These are phyloP conservation scores for Venustampulla echinocandica DNA, from an alignment of 495 filamentous ascomycete genomes.

Conservation along the genomic window DNA sequence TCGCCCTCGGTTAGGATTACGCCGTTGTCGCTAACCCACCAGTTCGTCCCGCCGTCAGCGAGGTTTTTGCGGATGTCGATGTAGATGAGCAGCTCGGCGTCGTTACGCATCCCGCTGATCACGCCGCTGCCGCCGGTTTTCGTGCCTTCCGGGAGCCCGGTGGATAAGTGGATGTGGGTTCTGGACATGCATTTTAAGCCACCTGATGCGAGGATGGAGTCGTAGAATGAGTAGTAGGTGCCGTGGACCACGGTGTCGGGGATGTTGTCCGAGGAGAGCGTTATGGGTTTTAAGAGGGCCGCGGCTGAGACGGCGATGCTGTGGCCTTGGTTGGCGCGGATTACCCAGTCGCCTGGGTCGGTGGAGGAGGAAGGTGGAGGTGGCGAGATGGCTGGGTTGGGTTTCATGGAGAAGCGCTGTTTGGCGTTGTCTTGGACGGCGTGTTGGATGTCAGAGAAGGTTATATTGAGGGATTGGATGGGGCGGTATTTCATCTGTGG, in stretches of 20 bases:
- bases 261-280: slow-evolving; percentile 36
- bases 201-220: slow-evolving; percentile 58
- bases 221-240: slow-evolving; percentile 72
- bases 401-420: slow-evolving; percentile 69
- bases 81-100: slow-evolving; percentile 73
- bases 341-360: slow-evolving; percentile 63
- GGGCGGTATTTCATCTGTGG: slow-evolving; percentile 27
- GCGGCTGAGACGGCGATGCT: slow-evolving; percentile 60
- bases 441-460: slow-evolving; percentile 62
- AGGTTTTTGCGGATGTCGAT: slow-evolving; percentile 63
- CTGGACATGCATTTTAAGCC: slow-evolving; percentile 72
- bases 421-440: slow-evolving; percentile 75
- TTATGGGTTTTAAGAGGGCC: slow-evolving; percentile 59
- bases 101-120: slow-evolving; percentile 75
- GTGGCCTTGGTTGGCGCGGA: slow-evolving; percentile 94
- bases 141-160: slow-evolving; percentile 58
- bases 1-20: slow-evolving; percentile 52
- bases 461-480: slow-evolving; percentile 62
- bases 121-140: slow-evolving; percentile 42
- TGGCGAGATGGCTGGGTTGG: slow-evolving; percentile 27
- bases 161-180: slow-evolving; percentile 81
- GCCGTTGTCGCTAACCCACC: slow-evolving; percentile 83
- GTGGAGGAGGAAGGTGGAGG: slow-evolving; percentile 24
- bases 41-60: slow-evolving; percentile 54
- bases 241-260: slow-evolving; percentile 73